These are phyloP conservation scores for Albizia julibrissin DNA, from an alignment of 306 rosid species.

Conservation along the genomic window DNA sequence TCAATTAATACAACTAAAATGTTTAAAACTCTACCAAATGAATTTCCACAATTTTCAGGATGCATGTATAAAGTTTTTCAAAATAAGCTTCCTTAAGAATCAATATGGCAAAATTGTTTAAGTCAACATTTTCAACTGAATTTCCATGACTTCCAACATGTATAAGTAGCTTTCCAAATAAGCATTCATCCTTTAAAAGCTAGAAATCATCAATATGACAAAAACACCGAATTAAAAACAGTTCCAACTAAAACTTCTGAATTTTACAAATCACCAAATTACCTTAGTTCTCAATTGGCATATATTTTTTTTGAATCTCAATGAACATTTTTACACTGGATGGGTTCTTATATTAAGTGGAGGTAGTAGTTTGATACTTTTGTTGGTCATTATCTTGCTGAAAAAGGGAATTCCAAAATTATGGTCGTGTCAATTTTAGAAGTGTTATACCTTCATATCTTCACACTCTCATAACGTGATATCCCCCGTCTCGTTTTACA, in stretches of 20 bases:
- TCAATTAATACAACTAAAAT: neutral
- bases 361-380: neutral
- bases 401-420: neutral
- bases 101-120: neutral
- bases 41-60: neutral
- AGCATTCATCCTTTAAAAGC: neutral
- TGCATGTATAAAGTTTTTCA: neutral
- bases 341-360: too few relatives aligned
- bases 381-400: neutral
- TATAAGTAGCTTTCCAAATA: too few relatives aligned
- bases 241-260: neutral
- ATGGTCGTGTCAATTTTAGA: neutral
- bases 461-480: neutral
- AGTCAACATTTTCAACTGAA: neutral
- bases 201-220: neutral
- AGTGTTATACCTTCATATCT: neutral
- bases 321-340: too few relatives aligned
- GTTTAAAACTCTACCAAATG: neutral
- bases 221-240: neutral
- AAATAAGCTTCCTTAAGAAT: neutral
- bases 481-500: neutral
- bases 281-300: neutral
- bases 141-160: neutral
- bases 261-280: neutral
- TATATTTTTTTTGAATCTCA: neutral